A percentile compares a stretch with the other conserved stretches of the same genome.
phyloP scores from a whole-genome alignment of 2,329 filamentous ascomycete genomes.

The Botryotinia globosa region DNA sequence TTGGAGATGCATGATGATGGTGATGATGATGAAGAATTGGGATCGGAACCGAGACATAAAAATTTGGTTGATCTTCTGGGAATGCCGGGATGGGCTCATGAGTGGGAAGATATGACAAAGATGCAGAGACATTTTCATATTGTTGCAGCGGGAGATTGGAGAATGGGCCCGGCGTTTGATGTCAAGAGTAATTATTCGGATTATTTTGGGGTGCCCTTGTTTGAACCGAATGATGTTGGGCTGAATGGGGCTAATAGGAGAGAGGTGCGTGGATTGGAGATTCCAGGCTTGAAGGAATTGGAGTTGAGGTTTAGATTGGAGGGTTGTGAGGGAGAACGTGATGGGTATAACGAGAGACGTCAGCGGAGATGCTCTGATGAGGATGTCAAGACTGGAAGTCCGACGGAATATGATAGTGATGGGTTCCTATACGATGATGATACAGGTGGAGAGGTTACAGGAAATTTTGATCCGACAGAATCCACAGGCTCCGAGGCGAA shows the following conservation, averaged over 20 bases:
- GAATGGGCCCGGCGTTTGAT: slow-evolving; percentile 12
- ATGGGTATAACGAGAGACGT: neutral
- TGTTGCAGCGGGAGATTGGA: slow-evolving; percentile 15
- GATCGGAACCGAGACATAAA: neutral
- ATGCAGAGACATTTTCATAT: slow-evolving; percentile 17
- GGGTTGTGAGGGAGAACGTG: neutral
- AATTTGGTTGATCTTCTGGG: neutral
- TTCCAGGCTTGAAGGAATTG: neutral
- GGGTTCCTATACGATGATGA: neutral
- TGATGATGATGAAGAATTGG: neutral
- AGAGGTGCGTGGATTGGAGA: neutral
- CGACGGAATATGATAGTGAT: slow-evolving; percentile 2
- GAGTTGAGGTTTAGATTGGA: neutral
- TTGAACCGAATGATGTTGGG: slow-evolving; percentile 3
- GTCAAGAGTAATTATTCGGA: slow-evolving; percentile 13
- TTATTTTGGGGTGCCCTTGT: slow-evolving; percentile 15
- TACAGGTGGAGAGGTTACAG: neutral
- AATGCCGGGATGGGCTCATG: neutral
- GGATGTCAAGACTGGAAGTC: neutral
- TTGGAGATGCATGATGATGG: neutral
- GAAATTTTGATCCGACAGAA: neutral
- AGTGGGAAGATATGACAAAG: slow-evolving; percentile 3
- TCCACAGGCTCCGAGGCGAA: neutral
- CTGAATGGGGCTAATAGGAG: neutral
- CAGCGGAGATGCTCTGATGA: neutral